Base-by-base conservation (phyloP, 2,329 filamentous ascomycete genomes). In the Sphaerostilbella broomeana region DNA sequence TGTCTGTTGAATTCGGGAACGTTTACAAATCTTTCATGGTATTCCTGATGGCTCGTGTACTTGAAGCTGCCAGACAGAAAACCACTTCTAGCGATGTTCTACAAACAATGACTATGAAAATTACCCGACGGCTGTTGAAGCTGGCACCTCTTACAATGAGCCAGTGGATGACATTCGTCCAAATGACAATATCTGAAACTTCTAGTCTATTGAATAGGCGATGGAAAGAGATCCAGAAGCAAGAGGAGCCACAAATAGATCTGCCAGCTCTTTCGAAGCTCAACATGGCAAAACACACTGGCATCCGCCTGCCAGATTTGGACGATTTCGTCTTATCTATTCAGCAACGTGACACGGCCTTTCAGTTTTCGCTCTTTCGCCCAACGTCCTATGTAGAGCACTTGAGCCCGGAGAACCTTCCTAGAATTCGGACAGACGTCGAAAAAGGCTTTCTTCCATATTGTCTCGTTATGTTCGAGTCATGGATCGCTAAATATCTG, bases 401-500 rank as follows among this genome's bases (percentile, higher is more conserved):
- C 0, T n/a, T 36, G 2, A 15, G 15, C 0, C 9, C 30, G 7
- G 15, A 40, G 2, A 6, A 1, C 3, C 33, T 54, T 13, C 49
- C 45, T 3, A 6, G 4, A 3, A 13, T 24, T 18, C 4, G 13
- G 12, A 18, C 3, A 10, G 7, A 6, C 3, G 28, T 33, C 13
- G 25, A 15, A 4, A 20, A 29, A 1, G 45, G 44, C 15, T 7
- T 43, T 8, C 34, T n/a, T n/a, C n/a, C 40, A 2, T 43, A 47
- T 8, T 7, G 43, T 4, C 52, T 75, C 2, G 54, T 51, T 3
- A 61, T 58, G 13, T 51, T 77, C 12, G 75, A 79, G 48, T 25
- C 35, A 0, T 79, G 75, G 75, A 65, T 75, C 3, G 52, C 55
- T 2, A 15, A 47, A 0, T 32, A 62, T 29, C 58, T 76, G 0